phyloP scores from a whole-genome alignment of 306 rosid species.

The Castanopsis chinensis region DNA sequence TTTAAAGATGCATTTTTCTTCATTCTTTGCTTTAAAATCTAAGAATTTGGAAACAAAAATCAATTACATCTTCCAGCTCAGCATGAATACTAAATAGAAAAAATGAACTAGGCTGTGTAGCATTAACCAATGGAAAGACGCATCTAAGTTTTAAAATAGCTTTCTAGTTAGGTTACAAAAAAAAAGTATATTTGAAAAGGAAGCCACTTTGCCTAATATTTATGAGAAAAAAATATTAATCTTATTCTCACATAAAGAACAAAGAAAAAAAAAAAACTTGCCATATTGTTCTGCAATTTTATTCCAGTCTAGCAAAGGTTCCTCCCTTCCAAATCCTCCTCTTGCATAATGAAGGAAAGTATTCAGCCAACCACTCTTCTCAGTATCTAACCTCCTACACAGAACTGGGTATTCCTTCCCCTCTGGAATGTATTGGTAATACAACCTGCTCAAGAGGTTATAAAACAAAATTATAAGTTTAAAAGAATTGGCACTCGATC shows the following conservation, averaged over 20 bases:
- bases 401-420: constrained; percentile 87
- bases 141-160: not conserved
- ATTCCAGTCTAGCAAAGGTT: constrained; percentile 88
- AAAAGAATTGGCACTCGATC: not conserved
- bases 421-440: constrained; percentile 87
- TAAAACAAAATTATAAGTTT: not conserved
- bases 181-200: not conserved
- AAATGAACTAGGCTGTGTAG: too few species aligned
- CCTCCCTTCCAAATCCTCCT: constrained; percentile 42
- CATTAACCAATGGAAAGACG: not conserved
- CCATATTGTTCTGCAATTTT: constrained; percentile 78
- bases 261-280: constrained; percentile 27
- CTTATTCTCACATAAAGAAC: not conserved
- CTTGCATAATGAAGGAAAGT: constrained; percentile 26
- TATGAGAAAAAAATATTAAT: not conserved
- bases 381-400: constrained; percentile 53
- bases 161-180: not conserved
- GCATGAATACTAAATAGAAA: not conserved
- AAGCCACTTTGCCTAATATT: not conserved
- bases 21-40: not conserved
- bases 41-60: not conserved
- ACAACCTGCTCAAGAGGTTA: constrained; percentile 53
- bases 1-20: not conserved
- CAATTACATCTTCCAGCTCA: not conserved
- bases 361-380: constrained; percentile 42